phyloP scores from a whole-genome alignment of 208 protist genomes.

The Trypanosoma rangeli region DNA sequence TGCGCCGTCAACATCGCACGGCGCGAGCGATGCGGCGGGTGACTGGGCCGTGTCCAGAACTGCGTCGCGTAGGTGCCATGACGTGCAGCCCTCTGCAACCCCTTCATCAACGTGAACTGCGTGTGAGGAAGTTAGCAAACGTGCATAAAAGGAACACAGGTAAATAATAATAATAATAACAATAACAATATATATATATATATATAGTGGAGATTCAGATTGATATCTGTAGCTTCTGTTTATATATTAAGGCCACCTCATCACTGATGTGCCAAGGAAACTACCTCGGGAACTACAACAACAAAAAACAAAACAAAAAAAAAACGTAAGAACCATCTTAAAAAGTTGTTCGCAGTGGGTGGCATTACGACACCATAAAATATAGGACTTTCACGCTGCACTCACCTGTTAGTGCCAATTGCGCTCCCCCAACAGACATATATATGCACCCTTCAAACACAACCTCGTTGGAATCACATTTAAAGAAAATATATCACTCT shows the following conservation, averaged over 20 bases:
- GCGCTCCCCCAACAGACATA: too few relatives aligned
- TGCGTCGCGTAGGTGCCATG: conserved; percentile 82
- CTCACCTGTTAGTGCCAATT: too few relatives aligned
- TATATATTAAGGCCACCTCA: too few relatives aligned
- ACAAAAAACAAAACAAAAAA: conserved; percentile 6
- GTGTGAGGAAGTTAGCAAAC: neutral
- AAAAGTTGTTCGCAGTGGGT: neutral
- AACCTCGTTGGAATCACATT: neutral
- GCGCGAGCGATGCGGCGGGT: conserved; percentile 35
- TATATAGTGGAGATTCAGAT: too few relatives aligned
- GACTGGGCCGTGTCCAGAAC: conserved; percentile 47
- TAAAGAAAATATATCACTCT: neutral
- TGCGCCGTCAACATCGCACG: conserved; percentile 43
- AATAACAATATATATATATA: neutral
- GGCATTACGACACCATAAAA: neutral
- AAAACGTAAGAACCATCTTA: neutral
- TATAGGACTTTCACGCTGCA: too few relatives aligned
- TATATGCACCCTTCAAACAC: neutral
- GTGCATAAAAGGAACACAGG: conserved; percentile 10
- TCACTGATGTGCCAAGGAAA: too few relatives aligned
- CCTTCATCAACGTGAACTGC: neutral
- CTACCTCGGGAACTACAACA: neutral
- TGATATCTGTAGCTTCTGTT: too few relatives aligned
- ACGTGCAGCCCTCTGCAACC: conserved; percentile 52
- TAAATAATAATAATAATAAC: neutral